A percentile compares a stretch with the other conserved stretches of the same genome.
phyloP scores from a whole-genome alignment of 495 filamentous ascomycete species.

The Xylaria longipes region DNA sequence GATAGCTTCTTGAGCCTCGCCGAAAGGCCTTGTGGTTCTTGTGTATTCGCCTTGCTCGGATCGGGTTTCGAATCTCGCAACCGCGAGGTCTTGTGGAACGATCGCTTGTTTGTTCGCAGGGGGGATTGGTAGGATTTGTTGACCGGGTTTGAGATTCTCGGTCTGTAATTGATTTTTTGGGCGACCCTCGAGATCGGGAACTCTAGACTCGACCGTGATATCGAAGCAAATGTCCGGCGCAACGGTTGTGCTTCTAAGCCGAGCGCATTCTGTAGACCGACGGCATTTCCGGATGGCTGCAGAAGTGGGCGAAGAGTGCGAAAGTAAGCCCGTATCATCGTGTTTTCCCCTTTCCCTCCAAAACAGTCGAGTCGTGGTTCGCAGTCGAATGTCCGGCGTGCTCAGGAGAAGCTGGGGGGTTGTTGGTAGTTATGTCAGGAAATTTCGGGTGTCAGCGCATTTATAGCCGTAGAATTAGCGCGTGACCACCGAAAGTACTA shows the following conservation, averaged over 20 bases:
- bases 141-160: neutral
- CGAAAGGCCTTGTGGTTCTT: conserved; percentile 63
- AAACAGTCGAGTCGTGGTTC: neutral
- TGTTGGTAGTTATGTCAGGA: neutral
- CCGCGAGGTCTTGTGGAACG: conserved; percentile 39
- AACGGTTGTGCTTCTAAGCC: conserved; percentile 29
- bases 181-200: conserved; percentile 5
- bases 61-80: conserved; percentile 35
- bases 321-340: conserved; percentile 34
- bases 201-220: conserved; percentile 15
- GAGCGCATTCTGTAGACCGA: conserved; percentile 31
- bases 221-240: conserved; percentile 33
- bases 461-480: neutral
- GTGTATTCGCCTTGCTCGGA: conserved; percentile 27
- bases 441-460: neutral
- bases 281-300: conserved; percentile 21
- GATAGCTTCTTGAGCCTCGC: conserved; percentile 80
- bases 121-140: conserved; percentile 15
- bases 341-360: conserved; percentile 17
- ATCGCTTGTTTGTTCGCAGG: conserved; percentile 34
- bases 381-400: neutral
- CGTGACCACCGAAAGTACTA: neutral
- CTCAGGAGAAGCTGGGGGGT: neutral
- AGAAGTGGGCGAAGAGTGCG: conserved; percentile 30
- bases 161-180: conserved; percentile 15